Base-by-base conservation (phyloP, 2,329 filamentous ascomycete species). In the Calonectria honghensis region DNA sequence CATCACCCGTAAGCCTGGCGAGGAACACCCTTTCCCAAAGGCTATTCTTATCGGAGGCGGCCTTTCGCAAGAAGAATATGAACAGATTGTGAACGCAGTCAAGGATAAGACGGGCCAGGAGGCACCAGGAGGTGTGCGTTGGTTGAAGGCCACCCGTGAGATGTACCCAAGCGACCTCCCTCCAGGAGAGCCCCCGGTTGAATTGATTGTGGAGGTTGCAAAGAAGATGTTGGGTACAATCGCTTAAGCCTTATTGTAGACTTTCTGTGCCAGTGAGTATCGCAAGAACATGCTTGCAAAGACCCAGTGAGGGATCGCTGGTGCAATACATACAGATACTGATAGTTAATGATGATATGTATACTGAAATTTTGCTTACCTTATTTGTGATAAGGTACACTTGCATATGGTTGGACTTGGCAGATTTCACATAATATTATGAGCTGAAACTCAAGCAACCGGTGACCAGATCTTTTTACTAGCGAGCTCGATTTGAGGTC, bases 101-200 rank as follows among this genome's bases (percentile, higher is more conserved):
- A 61, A 61, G 54, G 54, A 14, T 4, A 39, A 61, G 35, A n/a
- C 35, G 4, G 54, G 54, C 1, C 54, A 61, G 20, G 54, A 61
- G n/a, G 32, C 54, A 37, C 54, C 54, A 27, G 54, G 54, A 18
- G 54, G 54, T 18, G 54, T 61, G 32, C 54, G n/a, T 16, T 61
- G 54, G 32, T 20, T 61, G 29, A 61, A 61, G 32, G 54, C 54
- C 4, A 61, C 54, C 5, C 32, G 54, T 2, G 54, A 61, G 14
- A 61, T 61, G 54, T 61, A 61, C 54, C 54, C 54, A 16, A 27
- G 32, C 11, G 54, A 61, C 13, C 32, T 61, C 4, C 32, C 54
- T 27, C 54, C 54, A 24, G 54, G 54, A 7, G 54, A 61, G n/a
- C 54, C 54, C 1, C 54, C 54, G 14, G 9, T 61, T 13, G 32